A percentile compares a stretch with the other conserved stretches of the same genome.
These are phyloP conservation scores for Penicillium polonicum DNA, from an alignment of 2,329 filamentous ascomycete genomes.

Conservation along the genomic window DNA sequence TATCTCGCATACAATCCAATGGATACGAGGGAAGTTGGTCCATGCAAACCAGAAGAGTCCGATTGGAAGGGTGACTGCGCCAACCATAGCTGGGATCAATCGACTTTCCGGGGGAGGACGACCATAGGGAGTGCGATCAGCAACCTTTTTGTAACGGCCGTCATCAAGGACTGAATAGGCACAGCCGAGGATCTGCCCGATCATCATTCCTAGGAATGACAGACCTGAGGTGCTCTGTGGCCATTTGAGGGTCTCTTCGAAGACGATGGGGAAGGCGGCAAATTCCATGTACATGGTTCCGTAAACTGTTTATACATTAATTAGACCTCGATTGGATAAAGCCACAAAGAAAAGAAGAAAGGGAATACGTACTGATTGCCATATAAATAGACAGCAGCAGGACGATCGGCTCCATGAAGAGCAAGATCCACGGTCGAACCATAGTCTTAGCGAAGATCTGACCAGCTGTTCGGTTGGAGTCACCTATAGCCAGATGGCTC, in stretches of 20 bases:
- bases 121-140: neutral
- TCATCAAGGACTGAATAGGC: conserved; percentile 39
- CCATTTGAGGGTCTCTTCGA: conserved; percentile 43
- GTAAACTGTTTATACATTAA: conserved; percentile 35
- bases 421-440: conserved; percentile 45
- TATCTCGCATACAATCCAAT: conserved; percentile 13
- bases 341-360: too few species aligned
- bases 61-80: conserved; percentile 14
- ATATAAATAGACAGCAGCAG: conserved; percentile 42
- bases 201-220: conserved; percentile 47
- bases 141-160: conserved; percentile 1
- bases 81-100: conserved; percentile 16
- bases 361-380: neutral
- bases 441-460: conserved; percentile 44
- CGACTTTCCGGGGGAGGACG: conserved; percentile 13
- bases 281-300: conserved; percentile 22
- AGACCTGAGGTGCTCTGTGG: conserved; percentile 45
- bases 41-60: conserved; percentile 23
- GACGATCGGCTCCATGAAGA: conserved; percentile 50
- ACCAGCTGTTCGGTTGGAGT: conserved; percentile 9
- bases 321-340: too few species aligned
- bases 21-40: conserved; percentile 16
- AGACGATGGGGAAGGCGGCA: conserved; percentile 26
- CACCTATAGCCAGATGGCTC: conserved; percentile 1
- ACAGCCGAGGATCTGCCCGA: conserved; percentile 35